phyloP scores from a whole-genome alignment of 2,329 filamentous ascomycete genomes.

The Biscogniauxia sp. region DNA sequence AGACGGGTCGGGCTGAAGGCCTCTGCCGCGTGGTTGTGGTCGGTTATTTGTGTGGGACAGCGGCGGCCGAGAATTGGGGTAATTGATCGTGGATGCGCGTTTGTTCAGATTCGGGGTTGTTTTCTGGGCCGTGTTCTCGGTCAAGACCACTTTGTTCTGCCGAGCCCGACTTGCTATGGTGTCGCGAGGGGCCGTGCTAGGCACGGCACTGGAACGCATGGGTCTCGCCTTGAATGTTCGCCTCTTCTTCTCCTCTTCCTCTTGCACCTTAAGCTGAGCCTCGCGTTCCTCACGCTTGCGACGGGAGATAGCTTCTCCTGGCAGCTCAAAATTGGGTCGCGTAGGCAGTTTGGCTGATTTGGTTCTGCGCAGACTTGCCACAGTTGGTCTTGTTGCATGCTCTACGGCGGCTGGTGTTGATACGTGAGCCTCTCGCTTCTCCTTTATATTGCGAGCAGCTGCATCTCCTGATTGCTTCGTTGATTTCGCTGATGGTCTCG shows the following conservation, averaged over 20 bases:
- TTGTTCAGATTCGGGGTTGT: constrained; percentile 26
- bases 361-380: constrained; percentile 41
- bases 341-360: constrained; percentile 53
- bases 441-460: constrained; percentile 42
- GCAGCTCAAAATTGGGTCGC: constrained; percentile 59
- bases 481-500: constrained; percentile 49
- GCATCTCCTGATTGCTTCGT: constrained; percentile 58
- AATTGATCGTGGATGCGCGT: constrained; percentile 22
- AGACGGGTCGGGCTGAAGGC: constrained; percentile 15
- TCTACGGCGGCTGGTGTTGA: constrained; percentile 34
- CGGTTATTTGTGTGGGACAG: constrained; percentile 31
- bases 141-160: constrained; percentile 39
- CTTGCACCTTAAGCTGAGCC: constrained; percentile 52
- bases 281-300: constrained; percentile 53
- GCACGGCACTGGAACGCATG: constrained; percentile 43
- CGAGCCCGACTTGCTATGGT: constrained; percentile 58
- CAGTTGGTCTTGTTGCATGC: constrained; percentile 25
- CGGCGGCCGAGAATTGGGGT: constrained; percentile 30
- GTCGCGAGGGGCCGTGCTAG: constrained; percentile 49
- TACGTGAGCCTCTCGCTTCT: constrained; percentile 47
- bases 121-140: constrained; percentile 26
- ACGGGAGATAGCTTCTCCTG: constrained; percentile 60
- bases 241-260: constrained; percentile 58
- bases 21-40: constrained; percentile 27
- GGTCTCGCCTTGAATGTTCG: constrained; percentile 65